phyloP scores from a whole-genome alignment of 192 early-diverging fungal species.

The Coemansia sp. region DNA sequence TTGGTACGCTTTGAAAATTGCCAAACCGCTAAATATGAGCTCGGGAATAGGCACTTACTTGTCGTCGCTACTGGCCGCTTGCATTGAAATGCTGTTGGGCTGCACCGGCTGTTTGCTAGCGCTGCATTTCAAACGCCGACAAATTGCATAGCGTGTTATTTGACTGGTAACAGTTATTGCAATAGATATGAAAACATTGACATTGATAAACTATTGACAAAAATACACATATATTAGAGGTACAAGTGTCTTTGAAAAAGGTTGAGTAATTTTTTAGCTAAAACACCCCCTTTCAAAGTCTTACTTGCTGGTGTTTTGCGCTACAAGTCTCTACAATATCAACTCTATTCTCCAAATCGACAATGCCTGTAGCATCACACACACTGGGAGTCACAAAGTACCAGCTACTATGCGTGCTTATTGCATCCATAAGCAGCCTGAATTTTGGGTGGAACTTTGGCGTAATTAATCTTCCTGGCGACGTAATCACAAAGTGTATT shows the following conservation, averaged over 20 bases:
- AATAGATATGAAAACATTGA: not conserved
- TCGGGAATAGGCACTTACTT: not conserved
- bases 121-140: too few relatives aligned
- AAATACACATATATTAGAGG: not conserved
- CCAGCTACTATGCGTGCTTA: constrained; percentile 48
- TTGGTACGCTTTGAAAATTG: not conserved
- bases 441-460: constrained; percentile 55
- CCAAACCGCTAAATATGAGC: not conserved
- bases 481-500: constrained; percentile 51
- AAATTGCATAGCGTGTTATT: not conserved
- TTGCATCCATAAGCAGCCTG: constrained; percentile 34
- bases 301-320: too few relatives aligned
- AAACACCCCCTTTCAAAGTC: too few relatives aligned
- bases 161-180: not conserved
- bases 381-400: constrained; percentile 43
- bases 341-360: not conserved
- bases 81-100: not conserved
- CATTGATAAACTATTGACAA: not conserved
- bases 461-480: constrained; percentile 57
- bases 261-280: not conserved
- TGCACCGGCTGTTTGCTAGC: not conserved
- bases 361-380: constrained; percentile 15
- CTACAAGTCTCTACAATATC: not conserved
- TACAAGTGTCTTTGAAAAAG: not conserved
- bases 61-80: not conserved